These are phyloP conservation scores for Phytophthora sp. DNA, from an alignment of 352 stramenopile species.

Conservation along the genomic window DNA sequence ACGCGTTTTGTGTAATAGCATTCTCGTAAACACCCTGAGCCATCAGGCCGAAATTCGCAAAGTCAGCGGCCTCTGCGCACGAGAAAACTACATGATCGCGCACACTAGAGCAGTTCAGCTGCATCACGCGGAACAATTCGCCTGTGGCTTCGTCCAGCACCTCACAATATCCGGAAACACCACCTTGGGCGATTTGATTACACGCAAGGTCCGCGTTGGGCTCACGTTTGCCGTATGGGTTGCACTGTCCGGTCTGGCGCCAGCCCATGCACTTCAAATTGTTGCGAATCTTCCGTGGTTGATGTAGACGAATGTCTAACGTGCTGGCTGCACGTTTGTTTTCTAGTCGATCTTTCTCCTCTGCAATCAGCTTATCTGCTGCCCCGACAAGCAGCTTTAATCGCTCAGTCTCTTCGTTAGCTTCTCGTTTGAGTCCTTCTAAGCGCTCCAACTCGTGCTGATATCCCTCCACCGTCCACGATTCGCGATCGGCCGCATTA, in stretches of 20 bases:
- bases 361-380: constrained; percentile 34
- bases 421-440: constrained; percentile 37
- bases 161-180: constrained; percentile 70
- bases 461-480: constrained; percentile 28
- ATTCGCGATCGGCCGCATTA: constrained; percentile 11
- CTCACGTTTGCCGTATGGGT: constrained; percentile 50
- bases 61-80: constrained; percentile 60
- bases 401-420: constrained; percentile 41
- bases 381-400: constrained; percentile 42
- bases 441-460: constrained; percentile 46
- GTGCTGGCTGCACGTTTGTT: constrained; percentile 36
- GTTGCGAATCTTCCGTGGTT: constrained; percentile 37
- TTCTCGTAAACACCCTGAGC: constrained; percentile 42
- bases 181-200: constrained; percentile 44
- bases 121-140: constrained; percentile 75
- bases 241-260: constrained; percentile 59
- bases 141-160: constrained; percentile 57
- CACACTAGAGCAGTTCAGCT: constrained; percentile 66
- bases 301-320: constrained; percentile 39
- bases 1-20: constrained; percentile 19
- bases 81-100: constrained; percentile 54
- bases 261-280: constrained; percentile 68
- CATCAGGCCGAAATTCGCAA: constrained; percentile 65
- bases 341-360: constrained; percentile 43
- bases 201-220: constrained; percentile 57